Base-by-base conservation (phyloP, 75 land plant genomes). In the Sequoia sempervirens region DNA sequence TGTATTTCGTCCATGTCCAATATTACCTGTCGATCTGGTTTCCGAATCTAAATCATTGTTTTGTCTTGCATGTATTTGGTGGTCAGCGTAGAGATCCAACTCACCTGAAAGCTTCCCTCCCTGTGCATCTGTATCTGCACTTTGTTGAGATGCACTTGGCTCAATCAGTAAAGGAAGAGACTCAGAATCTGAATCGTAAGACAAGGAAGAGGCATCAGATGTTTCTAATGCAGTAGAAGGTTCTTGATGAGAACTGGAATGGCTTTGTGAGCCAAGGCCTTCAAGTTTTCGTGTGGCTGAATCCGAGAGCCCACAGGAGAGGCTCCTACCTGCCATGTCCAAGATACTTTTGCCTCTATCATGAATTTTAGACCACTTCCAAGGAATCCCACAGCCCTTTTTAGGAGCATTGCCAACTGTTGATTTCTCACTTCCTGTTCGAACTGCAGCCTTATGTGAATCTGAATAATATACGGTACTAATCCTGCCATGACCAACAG, bases 281-380 rank as follows among this genome's bases (percentile, higher is more conserved):
- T 69, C 84, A 56, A 52, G 82, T 81, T 83, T 93, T 69, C 86
- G 87, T 84, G 84, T 50, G 28, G 89, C 85, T 53, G 93, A 82
- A 78, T 93, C 95, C 58, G 96, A 85, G 43, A 87, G 64, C 38
- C 95, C 96, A 85, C 96, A 91, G 50, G 95, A 93, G 11, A 93
- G 82, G 83, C 95, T 92, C 85, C 91, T 85, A 28, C 96, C 96
- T 61, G 96, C 96, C 82, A 89, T 89, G 81, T 93, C 96, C 20
- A 90, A 86, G 68, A 91, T 82, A 74, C 91, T 84, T 80, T 88
- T 93, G 6, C 96, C 92, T 82, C 92, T 88, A 32, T 86, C 86
- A 82, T 95, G 95, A 82, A 95, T 93, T 85, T 92, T 91, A 2
- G 97, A 94, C 99, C 97, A 95, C 76, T 93, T 91, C 92, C 93